Conservation (phyloP, 495 filamentous ascomycete genomes). For the Penicillium crystallinum region DNA sequence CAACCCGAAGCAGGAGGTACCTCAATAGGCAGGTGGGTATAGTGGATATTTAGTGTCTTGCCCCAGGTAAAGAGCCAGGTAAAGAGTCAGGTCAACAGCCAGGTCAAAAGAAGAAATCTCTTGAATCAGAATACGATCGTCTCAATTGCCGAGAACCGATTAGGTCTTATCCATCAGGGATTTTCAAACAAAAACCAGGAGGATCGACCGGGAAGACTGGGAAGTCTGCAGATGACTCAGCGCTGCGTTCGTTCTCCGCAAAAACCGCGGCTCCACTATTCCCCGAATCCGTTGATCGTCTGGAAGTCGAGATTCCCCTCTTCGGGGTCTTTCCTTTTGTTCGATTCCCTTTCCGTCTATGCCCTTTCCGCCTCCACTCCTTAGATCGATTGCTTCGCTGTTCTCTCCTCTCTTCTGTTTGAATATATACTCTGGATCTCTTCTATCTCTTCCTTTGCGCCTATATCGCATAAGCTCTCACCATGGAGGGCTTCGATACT, state of each 20-base stretch:
- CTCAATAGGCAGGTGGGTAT: conserved; percentile 29
- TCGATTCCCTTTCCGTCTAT: conserved; percentile 1
- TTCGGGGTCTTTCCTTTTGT: conserved; percentile 5
- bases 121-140: no score
- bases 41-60: no score
- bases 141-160: no score
- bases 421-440: neutral
- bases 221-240: no score
- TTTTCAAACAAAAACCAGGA: no score
- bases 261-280: conserved; percentile 32
- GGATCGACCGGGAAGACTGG: no score
- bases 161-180: no score
- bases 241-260: conserved; percentile 25
- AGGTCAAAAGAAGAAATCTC: no score
- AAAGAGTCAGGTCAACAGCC: no score
- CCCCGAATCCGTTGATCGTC: conserved; percentile 30
- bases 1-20: conserved; percentile 12
- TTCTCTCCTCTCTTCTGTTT: conserved; percentile 6
- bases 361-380: conserved; percentile 7
- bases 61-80: neutral
- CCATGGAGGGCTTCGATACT: conserved; percentile 62
- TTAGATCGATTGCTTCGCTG: conserved; percentile 1
- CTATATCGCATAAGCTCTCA: conserved; percentile 17
- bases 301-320: conserved; percentile 12
- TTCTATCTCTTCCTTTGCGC: neutral